Percentiles rank a stretch among this genome's conserved stretches.
phyloP scores from a whole-genome alignment of 2,329 filamentous ascomycete species.

The Seiridium unicorne region DNA sequence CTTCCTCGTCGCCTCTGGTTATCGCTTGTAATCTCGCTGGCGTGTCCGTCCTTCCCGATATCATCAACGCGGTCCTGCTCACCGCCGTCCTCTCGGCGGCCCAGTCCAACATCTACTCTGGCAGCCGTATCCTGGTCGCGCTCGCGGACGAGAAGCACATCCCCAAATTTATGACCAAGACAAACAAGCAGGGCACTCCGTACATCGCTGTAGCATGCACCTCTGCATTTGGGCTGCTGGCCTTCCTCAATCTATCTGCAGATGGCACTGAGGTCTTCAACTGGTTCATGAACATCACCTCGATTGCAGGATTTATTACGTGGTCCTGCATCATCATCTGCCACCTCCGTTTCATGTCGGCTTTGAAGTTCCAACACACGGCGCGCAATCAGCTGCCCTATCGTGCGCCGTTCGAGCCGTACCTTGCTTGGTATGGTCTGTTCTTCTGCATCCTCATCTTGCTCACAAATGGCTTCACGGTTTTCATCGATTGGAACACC shows the following conservation, averaged over 20 bases:
- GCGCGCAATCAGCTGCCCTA: conserved; percentile 59
- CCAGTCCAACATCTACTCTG: conserved; percentile 75
- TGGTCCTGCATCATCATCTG: conserved; percentile 67
- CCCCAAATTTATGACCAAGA: conserved; percentile 56
- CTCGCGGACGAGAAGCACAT: conserved; percentile 65
- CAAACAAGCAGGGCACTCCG: conserved; percentile 62
- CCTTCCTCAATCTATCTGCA: conserved; percentile 64
- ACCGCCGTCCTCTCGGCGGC: conserved; percentile 77
- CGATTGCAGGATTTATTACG: conserved; percentile 67
- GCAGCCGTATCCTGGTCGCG: conserved; percentile 65
- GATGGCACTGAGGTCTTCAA: conserved; percentile 62
- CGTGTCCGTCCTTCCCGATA: conserved; percentile 60
- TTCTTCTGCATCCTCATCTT: conserved; percentile 64
- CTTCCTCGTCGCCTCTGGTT: conserved; percentile 65
- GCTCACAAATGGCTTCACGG: conserved; percentile 67
- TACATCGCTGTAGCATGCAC: conserved; percentile 57
- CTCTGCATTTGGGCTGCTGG: conserved; percentile 60
- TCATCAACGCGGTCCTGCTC: conserved; percentile 77
- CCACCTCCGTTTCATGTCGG: conserved; percentile 65
- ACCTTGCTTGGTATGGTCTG: conserved; percentile 62
- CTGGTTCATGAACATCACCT: conserved; percentile 72
- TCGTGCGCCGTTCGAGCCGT: conserved; percentile 61
- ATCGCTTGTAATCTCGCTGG: conserved; percentile 61
- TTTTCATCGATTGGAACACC: conserved; percentile 63
- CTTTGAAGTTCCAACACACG: conserved; percentile 54